Conservation (phyloP, 2,329 filamentous ascomycete genomes). For the Coniochaeta pulveracea region DNA sequence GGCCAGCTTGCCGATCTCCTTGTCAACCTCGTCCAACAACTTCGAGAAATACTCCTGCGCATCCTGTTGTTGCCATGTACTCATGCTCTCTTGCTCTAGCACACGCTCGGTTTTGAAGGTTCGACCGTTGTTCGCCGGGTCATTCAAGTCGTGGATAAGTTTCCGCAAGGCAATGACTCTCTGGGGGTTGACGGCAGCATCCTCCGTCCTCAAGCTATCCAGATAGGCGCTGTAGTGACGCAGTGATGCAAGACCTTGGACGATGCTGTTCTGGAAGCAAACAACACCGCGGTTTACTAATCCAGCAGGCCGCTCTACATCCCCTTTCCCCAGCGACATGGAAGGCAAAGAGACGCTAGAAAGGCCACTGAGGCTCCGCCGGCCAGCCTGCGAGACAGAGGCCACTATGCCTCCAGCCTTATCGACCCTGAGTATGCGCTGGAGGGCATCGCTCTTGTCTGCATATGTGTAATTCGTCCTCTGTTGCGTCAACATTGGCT, state of each 20-base stretch:
- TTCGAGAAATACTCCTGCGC: conserved; percentile 96
- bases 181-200: conserved; percentile 15
- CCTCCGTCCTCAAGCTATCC: conserved; percentile 26
- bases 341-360: conserved; percentile 29
- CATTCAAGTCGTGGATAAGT: conserved; percentile 60
- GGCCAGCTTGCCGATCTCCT: conserved; percentile 50
- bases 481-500: conserved; percentile 23
- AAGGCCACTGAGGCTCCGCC: conserved; percentile 41
- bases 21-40: conserved; percentile 74
- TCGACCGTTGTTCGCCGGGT: conserved; percentile 57
- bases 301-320: conserved; percentile 44
- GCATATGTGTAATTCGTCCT: conserved; percentile 28
- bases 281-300: conserved; percentile 90
- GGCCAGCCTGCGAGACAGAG: conserved; percentile 46
- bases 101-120: conserved; percentile 73
- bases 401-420: conserved; percentile 39
- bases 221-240: conserved; percentile 59
- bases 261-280: conserved; percentile 94
- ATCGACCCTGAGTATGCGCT: conserved; percentile 50
- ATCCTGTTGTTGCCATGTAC: conserved; percentile 92
- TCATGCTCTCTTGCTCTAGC: conserved; percentile 87
- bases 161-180: conserved; percentile 40
- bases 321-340: conserved; percentile 19
- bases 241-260: conserved; percentile 74
- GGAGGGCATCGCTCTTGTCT: conserved; percentile 54